Evolutionary conservation across 1,139 yeast species (phyloP).

Genomic region (Meyerozyma carpophila): DNA sequence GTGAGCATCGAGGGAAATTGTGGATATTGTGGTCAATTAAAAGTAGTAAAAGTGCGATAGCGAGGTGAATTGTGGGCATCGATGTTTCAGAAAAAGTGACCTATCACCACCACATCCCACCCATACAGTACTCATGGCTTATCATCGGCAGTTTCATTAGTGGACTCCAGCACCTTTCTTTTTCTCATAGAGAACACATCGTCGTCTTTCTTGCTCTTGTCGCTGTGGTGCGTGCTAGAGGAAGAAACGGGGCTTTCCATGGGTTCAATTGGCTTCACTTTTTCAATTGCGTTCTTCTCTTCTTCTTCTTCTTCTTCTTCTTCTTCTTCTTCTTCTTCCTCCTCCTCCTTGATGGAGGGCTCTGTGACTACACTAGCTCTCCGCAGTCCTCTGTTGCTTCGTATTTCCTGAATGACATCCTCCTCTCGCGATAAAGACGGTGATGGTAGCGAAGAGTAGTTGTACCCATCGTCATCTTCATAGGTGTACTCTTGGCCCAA

Average conservation of each 20-base stretch:
- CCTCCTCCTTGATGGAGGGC: conserved; percentile 3
- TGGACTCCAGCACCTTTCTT: conserved; percentile 1
- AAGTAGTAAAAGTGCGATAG: neutral
- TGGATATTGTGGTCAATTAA: neutral
- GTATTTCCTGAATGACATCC: neutral
- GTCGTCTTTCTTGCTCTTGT: neutral
- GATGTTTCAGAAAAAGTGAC: neutral
- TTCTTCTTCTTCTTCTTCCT: conserved; percentile 3
- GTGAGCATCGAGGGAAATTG: neutral
- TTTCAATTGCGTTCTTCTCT: neutral
- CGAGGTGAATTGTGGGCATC: neutral
- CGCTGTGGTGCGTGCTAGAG: neutral
- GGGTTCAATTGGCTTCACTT: neutral
- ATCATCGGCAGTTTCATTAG: neutral
- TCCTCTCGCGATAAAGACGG: neutral
- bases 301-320: conserved; percentile 3
- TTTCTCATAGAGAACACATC: neutral
- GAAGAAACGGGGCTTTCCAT: neutral
- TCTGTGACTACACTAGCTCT: conserved; percentile 5
- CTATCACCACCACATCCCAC: neutral
- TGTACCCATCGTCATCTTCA: conserved; percentile 9
- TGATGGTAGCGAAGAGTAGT: neutral
- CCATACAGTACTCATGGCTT: neutral
- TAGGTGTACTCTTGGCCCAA: conserved; percentile 4
- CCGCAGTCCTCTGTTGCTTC: conserved; percentile 3